Evolutionary conservation across 1,139 yeast species (phyloP), one percentile per base, ranked within the genome.

Genomic region (Suhomyces wounanorum): DNA sequence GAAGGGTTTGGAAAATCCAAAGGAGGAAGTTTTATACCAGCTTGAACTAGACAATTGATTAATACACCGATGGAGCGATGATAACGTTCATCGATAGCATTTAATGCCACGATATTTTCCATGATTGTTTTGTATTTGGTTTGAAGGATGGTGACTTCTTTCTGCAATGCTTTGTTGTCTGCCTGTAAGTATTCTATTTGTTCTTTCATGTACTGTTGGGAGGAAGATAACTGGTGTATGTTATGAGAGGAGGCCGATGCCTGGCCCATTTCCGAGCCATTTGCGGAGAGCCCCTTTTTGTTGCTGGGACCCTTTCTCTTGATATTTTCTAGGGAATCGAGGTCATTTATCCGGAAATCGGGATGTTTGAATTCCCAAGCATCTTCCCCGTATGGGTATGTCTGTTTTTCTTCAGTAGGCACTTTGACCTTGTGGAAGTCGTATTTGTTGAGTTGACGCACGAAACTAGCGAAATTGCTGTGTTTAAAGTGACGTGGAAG

Each of bases 351-450:
- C 57, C 82, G 81, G 67, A 94, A 94, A 57, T 85, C 91, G 0
- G 96, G 96, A 66, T 94, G 98, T 64, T 85, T 84, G 72, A 94
- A 94, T 65, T 92, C 97, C 97, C 98, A 94, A 21, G 94, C 85
- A 64, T 86, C 85, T 54, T 88, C 95, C 38, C 92, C 90, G 60
- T 85, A 87, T 48, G 81, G 80, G 54, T 75, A 73, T 44, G 73
- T 73, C 54, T 71, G 75, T 52, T 76, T 76, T 51, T 81, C 84
- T 59, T 83, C 79, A 74, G 66, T 67, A 82, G 68, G 72, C 57
- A 78, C 78, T 67, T 87, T 86, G 37, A 65, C 65, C 59, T 65
- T 65, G 55, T 65, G 69, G 62, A 66, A 65, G 44, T 66, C 69
- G 52, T 59, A 94, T 76, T 94, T 92, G 75, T 94, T 94, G 60